Evolutionary conservation across 306 rosid species (phyloP), one percentile per base, ranked within the genome.

Genomic region (Sechiopsis laciniata): DNA sequence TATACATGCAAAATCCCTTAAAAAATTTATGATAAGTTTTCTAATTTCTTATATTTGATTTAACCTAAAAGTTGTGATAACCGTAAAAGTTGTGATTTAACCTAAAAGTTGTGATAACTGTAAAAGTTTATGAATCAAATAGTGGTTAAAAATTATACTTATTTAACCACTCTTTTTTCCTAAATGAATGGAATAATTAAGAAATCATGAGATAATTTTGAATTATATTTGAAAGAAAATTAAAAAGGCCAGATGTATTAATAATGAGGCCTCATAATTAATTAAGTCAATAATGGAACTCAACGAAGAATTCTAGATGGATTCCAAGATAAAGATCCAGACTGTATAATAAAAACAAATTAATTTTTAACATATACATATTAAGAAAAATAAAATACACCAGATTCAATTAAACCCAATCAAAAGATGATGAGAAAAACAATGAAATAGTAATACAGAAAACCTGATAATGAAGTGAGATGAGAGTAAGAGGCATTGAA

Each of bases 291-390:
- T 66, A 66, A 66, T 66, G 35, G 55, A 45, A 66, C 71, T 66
- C 32, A 66, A 19, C 29, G 29, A 66, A 66, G 24, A 21, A 66
- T 45, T 8, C 10, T 65, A 17, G 16, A 16, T 65, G 17, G 72
- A 66, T 66, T 66, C 72, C 55, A 72, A 65, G 76, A 78, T 80
- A 82, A 75, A 75, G 62, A 57, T 75, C 74, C 75, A 77, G 76
- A 22, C 69, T 72, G 50, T 73, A 51, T 24, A 48, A 48, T 14
- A 70, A 48, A 37, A 5, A 70, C 22, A 48, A 70, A 13, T 7
- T 53, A 15, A 42, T 42, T 40, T 65, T 65, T 3, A 50, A 22
- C 15, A 45, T 32, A 32, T n/a, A n/a, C n/a, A n/a, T 3, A 32
- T 32, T 32, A 32, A 32, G 2, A 32, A 32, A 32, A 32, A 32